Conservation (phyloP, 345 rosid species). For the Boechera stricta region DNA sequence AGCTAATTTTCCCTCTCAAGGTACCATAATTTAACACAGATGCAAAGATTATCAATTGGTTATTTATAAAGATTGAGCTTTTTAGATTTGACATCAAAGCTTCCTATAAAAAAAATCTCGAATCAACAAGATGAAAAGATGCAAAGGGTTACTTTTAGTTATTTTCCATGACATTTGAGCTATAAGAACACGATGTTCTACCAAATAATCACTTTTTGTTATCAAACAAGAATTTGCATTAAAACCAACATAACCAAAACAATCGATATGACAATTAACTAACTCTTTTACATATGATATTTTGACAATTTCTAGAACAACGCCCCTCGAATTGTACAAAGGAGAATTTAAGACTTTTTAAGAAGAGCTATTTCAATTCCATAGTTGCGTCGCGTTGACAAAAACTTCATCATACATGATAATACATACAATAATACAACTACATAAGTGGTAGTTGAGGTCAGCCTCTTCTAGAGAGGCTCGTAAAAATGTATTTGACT, state of each 20-base stretch:
- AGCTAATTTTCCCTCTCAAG: too few species aligned
- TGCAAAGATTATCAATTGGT: too few species aligned
- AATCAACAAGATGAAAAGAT: too few species aligned
- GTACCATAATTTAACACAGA: too few species aligned
- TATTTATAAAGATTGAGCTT: too few species aligned
- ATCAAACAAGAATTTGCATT: neutral
- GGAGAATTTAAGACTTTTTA: neutral
- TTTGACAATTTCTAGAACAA: neutral
- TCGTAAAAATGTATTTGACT: neutral
- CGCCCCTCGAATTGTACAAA: neutral
- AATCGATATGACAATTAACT: neutral
- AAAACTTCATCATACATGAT: constrained; percentile 16
- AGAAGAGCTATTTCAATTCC: constrained; percentile 18
- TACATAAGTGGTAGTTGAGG: constrained; percentile 29
- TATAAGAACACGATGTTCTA: neutral
- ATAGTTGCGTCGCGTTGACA: constrained; percentile 38
- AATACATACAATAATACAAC: constrained; percentile 19
- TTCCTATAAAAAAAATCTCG: too few species aligned
- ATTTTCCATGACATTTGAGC: neutral
- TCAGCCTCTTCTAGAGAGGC: constrained; percentile 27
- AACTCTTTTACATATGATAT: neutral
- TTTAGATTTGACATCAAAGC: too few species aligned
- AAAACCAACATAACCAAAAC: neutral
- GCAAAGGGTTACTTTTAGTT: too few species aligned
- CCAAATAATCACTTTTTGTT: neutral